phyloP scores from a whole-genome alignment of 169 alveolate genomes.

The Eimeria tenella region DNA sequence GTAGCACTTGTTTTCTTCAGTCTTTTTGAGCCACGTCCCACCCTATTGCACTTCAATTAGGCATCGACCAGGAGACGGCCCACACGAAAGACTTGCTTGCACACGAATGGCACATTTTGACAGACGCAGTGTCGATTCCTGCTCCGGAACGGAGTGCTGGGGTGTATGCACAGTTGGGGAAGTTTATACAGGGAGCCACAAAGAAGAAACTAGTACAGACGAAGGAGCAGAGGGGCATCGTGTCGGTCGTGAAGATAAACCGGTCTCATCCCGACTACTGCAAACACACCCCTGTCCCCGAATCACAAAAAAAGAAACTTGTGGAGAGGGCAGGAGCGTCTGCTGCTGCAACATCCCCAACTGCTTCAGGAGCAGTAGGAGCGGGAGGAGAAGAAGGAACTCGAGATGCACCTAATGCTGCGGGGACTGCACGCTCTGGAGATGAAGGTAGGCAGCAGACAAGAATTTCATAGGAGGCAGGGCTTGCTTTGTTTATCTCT shows the following conservation, averaged over 20 bases:
- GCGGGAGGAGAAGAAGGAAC: slow-evolving; percentile 17
- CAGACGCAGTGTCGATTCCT: neutral
- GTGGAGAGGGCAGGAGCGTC: slow-evolving; percentile 31
- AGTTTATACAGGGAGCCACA: slow-evolving; percentile 43
- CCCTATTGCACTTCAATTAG: neutral
- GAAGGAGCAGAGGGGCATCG: slow-evolving; percentile 62
- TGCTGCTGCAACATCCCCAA: slow-evolving; percentile 10
- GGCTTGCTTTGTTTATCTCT: neutral
- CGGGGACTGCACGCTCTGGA: neutral
- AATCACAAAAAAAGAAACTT: slow-evolving; percentile 26
- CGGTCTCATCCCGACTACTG: slow-evolving; percentile 60
- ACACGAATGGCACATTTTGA: neutral
- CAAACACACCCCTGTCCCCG: slow-evolving; percentile 61
- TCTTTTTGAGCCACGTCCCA: neutral
- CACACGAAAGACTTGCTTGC: neutral
- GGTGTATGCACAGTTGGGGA: slow-evolving; percentile 59
- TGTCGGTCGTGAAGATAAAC: slow-evolving; percentile 60
- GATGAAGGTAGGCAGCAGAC: neutral
- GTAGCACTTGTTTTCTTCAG: neutral
- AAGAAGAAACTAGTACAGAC: slow-evolving; percentile 71
- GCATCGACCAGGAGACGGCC: neutral
- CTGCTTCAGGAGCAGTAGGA: slow-evolving; percentile 13
- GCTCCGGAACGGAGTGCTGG: neutral
- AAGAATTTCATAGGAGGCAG: neutral
- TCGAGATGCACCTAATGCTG: neutral